Conservation (phyloP, 768 basidiomycete species). For the Lyophyllum semitale region DNA sequence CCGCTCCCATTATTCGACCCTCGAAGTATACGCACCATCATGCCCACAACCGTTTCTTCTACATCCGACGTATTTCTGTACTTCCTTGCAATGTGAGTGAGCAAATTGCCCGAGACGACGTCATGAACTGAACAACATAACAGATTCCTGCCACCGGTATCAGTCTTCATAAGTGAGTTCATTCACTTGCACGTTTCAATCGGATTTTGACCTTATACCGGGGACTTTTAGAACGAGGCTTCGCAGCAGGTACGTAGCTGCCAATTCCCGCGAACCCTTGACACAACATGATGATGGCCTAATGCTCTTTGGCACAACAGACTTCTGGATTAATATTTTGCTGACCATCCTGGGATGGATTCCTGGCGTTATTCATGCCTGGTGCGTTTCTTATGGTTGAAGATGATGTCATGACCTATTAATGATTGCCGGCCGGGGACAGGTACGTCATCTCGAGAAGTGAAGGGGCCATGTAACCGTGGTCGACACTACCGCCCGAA, state of each 20-base stretch:
- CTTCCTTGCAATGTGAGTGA: conserved; percentile 5
- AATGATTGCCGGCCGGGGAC: background rate
- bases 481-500: background rate
- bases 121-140: background rate
- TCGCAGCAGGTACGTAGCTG: conserved; percentile 8
- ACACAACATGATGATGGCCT: background rate
- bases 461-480: conserved; percentile 9
- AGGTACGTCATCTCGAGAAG: conserved; percentile 22
- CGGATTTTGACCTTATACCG: background rate
- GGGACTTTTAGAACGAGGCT: conserved; percentile 5
- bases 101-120: background rate
- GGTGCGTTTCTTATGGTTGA: conserved; percentile 27
- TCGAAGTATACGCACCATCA: background rate
- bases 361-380: conserved; percentile 54
- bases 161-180: conserved; percentile 9
- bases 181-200: background rate
- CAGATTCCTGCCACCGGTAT: conserved; percentile 8
- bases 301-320: conserved; percentile 10
- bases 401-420: background rate
- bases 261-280: too few relatives aligned
- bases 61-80: conserved; percentile 4
- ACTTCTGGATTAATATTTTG: conserved; percentile 39
- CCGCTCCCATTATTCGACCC: background rate
- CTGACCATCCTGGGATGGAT: conserved; percentile 50
- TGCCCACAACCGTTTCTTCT: background rate